Percentiles rank a stretch among this genome's conserved stretches.
phyloP scores from a whole-genome alignment of 2,329 filamentous ascomycete genomes.

The Penicillium concentricum region DNA sequence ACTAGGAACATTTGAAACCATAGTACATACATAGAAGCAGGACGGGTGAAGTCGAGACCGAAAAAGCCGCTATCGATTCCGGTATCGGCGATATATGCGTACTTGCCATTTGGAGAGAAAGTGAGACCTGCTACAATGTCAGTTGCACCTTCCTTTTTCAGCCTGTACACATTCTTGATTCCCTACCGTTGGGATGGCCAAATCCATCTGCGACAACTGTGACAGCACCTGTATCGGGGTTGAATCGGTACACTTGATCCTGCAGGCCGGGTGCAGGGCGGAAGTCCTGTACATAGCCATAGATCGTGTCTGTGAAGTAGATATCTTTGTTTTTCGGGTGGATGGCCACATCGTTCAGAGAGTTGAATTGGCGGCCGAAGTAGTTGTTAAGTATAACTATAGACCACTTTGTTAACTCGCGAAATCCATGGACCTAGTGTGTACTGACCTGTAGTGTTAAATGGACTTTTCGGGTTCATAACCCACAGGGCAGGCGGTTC shows the following conservation, averaged over 20 bases:
- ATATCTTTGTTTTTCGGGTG: constrained; percentile 20
- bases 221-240: constrained; percentile 14
- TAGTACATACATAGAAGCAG: constrained; percentile 16
- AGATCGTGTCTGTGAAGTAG: constrained; percentile 22
- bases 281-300: constrained; percentile 21
- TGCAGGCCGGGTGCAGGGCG: constrained; percentile 18
- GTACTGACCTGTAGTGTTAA: constrained; percentile 15
- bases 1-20: neutral
- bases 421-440: neutral
- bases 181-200: constrained; percentile 12
- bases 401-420: neutral
- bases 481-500: constrained; percentile 16
- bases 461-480: constrained; percentile 19
- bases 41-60: constrained; percentile 13
- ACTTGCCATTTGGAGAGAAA: constrained; percentile 19
- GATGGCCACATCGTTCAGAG: constrained; percentile 19
- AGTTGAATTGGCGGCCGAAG: constrained; percentile 23
- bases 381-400: constrained; percentile 23
- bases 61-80: constrained; percentile 17
- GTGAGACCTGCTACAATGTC: constrained; percentile 10
- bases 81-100: constrained; percentile 20
- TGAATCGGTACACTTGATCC: constrained; percentile 19
- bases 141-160: neutral
- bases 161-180: neutral
- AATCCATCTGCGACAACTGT: constrained; percentile 16